Base-by-base conservation (phyloP, 139 green algal species). In the Deuterostichococcus epilithicus region DNA sequence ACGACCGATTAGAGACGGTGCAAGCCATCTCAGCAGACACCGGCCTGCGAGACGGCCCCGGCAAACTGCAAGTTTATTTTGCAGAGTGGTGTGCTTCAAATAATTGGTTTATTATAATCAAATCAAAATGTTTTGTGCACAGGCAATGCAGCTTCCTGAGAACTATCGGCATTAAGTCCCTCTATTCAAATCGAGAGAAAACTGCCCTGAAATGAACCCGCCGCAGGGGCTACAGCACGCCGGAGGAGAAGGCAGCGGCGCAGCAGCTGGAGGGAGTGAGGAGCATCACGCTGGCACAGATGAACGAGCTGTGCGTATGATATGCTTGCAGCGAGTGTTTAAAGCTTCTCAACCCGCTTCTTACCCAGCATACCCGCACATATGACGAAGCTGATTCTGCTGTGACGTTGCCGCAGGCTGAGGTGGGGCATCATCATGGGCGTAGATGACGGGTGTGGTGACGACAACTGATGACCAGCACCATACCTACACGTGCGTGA, bases 1-100 rank as follows among this genome's bases (percentile, higher is more conserved):
- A 90, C 75, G 86, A 90, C 74, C 72, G 86, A 8, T 38, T 90
- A 26, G 86, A 90, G 28, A 90, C 86, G 33, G 65, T 90, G 76
- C n/a, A 72, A 66, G 83, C 79, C 26, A 71, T 83, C 66, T 23
- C 58, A 39, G 3, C 68, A 65, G 76, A 73, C 23, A 72, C 44
- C 1, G 77, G 44, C 5, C 72, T 86, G 38, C 52, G 52, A 28
- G 52, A 63, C 20, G 52, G 18, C 10, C n/a, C 71, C 23, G 23
- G 36, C 33, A 44, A 69, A 8, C 87, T 81, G 83, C 83, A 80
- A 10, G 74, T 90, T 67, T 90, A 90, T 76, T 71, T 88, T 5
- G 86, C 83, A n/a, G 83, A 83, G 33, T 86, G 78, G 81, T 88
- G 75, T 20, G 78, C 30, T 23, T 23, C n/a, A 35, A 2, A 28